phyloP scores from a whole-genome alignment of 495 filamentous ascomycete genomes.

The Rostrohypoxylon terebratum region DNA sequence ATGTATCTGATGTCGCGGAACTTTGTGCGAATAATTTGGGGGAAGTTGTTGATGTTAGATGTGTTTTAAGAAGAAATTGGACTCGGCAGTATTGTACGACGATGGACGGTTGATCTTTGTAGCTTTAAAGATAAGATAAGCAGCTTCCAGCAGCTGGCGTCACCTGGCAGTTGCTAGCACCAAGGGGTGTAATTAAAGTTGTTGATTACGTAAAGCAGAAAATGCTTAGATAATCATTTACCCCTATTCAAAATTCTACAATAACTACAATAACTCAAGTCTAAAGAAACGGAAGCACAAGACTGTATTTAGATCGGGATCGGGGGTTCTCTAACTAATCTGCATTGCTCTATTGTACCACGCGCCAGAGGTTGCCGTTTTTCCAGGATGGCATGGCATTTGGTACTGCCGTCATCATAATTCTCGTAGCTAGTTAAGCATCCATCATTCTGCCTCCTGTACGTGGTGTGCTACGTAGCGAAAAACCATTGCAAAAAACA shows the following conservation, averaged over 20 bases:
- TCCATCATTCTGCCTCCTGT: not conserved
- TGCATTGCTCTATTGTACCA: constrained; percentile 13
- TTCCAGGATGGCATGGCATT: not conserved
- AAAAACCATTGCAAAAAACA: constrained; percentile 33
- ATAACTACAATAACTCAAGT: too few relatives aligned
- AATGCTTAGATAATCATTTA: constrained; percentile 21
- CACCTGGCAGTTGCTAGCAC: not conserved
- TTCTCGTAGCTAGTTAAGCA: constrained; percentile 1
- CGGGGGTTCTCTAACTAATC: constrained; percentile 26
- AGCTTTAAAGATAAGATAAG: constrained; percentile 39
- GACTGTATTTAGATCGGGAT: constrained; percentile 5
- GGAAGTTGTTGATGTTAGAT: constrained; percentile 2
- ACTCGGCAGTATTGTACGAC: not conserved
- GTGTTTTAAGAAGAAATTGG: not conserved
- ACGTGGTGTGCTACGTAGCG: not conserved
- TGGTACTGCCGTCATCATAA: not conserved
- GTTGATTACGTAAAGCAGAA: not conserved
- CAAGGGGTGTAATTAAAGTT: not conserved
- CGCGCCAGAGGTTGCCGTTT: not conserved
- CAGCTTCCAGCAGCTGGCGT: not conserved
- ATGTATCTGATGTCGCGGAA: not conserved
- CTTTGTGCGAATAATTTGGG: not conserved
- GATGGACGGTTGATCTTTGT: not conserved
- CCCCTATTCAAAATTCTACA: not conserved
- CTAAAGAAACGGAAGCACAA: not conserved